These are phyloP conservation scores for Fraxinus floribunda DNA, from an alignment of 305 asterid genomes.

Conservation along the genomic window DNA sequence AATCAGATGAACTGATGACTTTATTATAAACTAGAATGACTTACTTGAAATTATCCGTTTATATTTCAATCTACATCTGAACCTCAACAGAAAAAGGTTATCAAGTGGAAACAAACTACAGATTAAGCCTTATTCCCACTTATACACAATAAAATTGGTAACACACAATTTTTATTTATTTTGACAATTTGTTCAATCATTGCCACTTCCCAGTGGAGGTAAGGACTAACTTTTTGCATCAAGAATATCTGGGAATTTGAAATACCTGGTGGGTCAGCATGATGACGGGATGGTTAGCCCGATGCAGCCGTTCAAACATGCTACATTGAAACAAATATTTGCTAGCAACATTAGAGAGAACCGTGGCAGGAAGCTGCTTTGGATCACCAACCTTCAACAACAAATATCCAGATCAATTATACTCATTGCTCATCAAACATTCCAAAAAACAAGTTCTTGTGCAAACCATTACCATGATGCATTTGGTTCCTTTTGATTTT, in stretches of 20 bases:
- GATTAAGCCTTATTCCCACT: background rate
- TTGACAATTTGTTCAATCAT: background rate
- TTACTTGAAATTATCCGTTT: background rate
- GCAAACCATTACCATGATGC: conserved; percentile 74
- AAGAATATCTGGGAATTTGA: conserved; percentile 15
- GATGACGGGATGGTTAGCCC: conserved; percentile 96
- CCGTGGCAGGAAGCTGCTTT: conserved; percentile 99
- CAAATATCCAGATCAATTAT: conserved; percentile 19
- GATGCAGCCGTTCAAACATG: conserved; percentile 97
- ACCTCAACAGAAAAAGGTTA: conserved; percentile 1
- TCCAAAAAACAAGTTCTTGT: conserved; percentile 11
- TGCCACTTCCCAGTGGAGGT: conserved; percentile 15
- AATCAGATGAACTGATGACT: background rate
- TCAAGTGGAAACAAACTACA: background rate
- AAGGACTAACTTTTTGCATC: conserved; percentile 10
- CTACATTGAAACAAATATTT: conserved; percentile 89
- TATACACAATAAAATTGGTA: background rate
- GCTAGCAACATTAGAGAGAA: conserved; percentile 87
- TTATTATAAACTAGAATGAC: background rate
- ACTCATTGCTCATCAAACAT: conserved; percentile 18
- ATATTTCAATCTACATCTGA: background rate
- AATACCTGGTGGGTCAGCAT: conserved; percentile 93
- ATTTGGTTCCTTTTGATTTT: conserved; percentile 82
- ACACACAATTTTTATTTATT: background rate
- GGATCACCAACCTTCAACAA: conserved; percentile 90